These are phyloP conservation scores for Fusarium euwallaceae DNA, from an alignment of 2,329 filamentous ascomycete genomes.

Conservation along the genomic window DNA sequence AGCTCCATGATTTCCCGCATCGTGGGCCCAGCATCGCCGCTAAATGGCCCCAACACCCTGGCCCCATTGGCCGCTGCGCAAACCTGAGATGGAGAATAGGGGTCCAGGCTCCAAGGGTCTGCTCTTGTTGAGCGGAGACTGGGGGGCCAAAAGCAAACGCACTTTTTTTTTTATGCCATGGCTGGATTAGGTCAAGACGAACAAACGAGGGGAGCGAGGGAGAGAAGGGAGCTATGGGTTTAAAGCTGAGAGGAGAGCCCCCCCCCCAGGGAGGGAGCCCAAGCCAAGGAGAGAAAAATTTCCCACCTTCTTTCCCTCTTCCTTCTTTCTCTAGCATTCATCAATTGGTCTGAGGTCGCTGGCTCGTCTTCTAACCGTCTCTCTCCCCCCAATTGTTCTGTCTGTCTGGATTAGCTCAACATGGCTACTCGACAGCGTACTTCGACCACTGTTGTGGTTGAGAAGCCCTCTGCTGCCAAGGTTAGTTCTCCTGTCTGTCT, in stretches of 20 bases:
- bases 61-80: conserved; percentile 33
- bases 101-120: conserved; percentile 37
- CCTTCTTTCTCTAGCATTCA: not conserved
- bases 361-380: not conserved
- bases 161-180: conserved; percentile 32
- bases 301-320: conserved; percentile 2
- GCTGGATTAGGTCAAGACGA: conserved; percentile 42
- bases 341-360: not conserved
- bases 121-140: conserved; percentile 20
- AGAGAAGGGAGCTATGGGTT: not conserved
- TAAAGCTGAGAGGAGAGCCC: not conserved
- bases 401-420: conserved; percentile 7
- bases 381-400: not conserved
- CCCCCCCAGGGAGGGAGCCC: not conserved
- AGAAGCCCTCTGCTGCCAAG: conserved; percentile 27
- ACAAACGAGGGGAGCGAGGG: not conserved
- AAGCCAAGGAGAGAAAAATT: not conserved
- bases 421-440: conserved; percentile 47
- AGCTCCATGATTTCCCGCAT: conserved; percentile 43
- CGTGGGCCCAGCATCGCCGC: conserved; percentile 30
- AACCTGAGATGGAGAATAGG: conserved; percentile 25
- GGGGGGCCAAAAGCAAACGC: not conserved
- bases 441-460: conserved; percentile 40
- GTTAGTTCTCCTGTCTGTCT: conserved; percentile 1
- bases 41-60: conserved; percentile 23